Base-by-base conservation (phyloP, 225 moss, liverwort and hornwort genomes). In the Polytrichum formosum region DNA sequence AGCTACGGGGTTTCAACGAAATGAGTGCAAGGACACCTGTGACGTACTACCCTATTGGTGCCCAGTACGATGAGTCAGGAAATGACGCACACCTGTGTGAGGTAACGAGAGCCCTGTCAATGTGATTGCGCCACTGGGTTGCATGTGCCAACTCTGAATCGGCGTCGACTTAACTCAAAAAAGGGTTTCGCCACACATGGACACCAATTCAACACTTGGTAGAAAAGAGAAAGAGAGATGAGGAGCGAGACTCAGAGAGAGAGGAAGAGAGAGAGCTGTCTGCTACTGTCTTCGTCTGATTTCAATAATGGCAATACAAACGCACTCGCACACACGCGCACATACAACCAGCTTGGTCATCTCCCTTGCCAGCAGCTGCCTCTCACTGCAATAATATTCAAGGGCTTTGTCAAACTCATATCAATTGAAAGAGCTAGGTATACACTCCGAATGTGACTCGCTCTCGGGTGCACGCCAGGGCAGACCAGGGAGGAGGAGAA, bases 101-200 rank as follows among this genome's bases (percentile, higher is more conserved):
- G 56, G 20, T 58, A 22, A 58, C 20, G 58, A 58, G 20, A 58
- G 21, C 58, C 58, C 2, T 20, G 58, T 5, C 58, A 46, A 58
- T 58, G 58, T 58, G 58, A 58, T 58, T 8, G 22, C 58, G 20
- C n/a, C 20, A 58, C 58, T 22, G 59, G 9, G 59, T 58, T 58
- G 22, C 58, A 58, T 58, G 58, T 58, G 58, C 58, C 20, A 58
- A 58, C 58, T 58, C 58, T 58, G 58, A 21, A 58, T n/a, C 58
- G 6, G 21, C 58, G 7, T 59, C 20, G 23, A 22, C 59, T 23
- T 9, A 59, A 59, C 59, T 59, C 3, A 20, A 23, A 7, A 21
- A 59, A 22, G 21, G 21, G 59, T 59, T 59, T 59, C 59, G 59
- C 59, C 21, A 59, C 62, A 63, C n/a, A 63, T 28, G 62, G 27